Base-by-base conservation (phyloP, 345 rosid genomes). In the Pelargonium nanum region DNA sequence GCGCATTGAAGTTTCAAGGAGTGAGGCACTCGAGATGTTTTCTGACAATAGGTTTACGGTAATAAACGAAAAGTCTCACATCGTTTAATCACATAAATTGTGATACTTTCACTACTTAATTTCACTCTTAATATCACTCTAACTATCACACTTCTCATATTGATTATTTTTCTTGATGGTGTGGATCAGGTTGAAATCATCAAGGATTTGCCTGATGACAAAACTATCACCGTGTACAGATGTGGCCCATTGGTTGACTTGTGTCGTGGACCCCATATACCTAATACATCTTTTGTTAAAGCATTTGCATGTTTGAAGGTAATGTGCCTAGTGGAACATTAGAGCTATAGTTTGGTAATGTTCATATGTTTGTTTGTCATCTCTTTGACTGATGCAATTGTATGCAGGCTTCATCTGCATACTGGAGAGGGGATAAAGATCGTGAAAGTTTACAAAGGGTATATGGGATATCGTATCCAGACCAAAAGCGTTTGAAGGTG, bases 251-350 rank as follows among this genome's bases (percentile, higher is more conserved):
- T 90, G 80, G 91, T 90, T 52, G 99, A 94, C 77, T 72, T 94
- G 64, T 94, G 99, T 66, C 97, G 99, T 67, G 97, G 99, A 48
- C 99, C 99, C 56, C 99, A 94, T 76, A 94, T 94, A 76, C 99
- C 99, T 22, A 94, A 80, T 69, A 94, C 99, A 62, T 88, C 99
- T 22, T 94, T 85, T 69, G 99, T 82, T 44, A 90, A 94, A 78
- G 97, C 95, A 65, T 77, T 93, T 81, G 85, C 83, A 44, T 89
- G 97, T 73, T 74, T 93, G 78, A 93, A 84, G 96, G 99, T 93
- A 63, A 50, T 60, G 16, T 65, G 52, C 53, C 63, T 61, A 60
- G 52, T 13, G 58, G 48, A 59, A 66, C 24, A 21, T 64, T 55
- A 22, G 26, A 9, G 12, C 57, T 55, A 2, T 22, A 5, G 57